A percentile compares a stretch with the other conserved stretches of the same genome.
Conservation (phyloP, 2,329 filamentous ascomycete species). For the Chaetomium sp. region DNA sequence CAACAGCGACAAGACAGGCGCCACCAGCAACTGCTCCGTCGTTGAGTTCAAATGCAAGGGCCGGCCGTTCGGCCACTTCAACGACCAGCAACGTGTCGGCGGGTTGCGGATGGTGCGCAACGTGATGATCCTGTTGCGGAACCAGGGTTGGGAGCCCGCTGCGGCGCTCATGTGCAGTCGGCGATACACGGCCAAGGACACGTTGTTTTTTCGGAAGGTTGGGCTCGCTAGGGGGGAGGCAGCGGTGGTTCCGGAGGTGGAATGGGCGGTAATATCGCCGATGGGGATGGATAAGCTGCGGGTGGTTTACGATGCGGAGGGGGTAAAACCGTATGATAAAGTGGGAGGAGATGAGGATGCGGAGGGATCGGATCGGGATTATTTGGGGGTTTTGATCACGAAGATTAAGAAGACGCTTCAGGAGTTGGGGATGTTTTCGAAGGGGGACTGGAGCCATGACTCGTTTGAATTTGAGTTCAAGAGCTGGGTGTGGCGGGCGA, state of each 20-base stretch:
- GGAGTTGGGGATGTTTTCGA: constrained; percentile 10
- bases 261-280: constrained; percentile 17
- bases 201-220: constrained; percentile 17
- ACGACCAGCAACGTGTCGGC: constrained; percentile 13
- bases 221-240: background rate
- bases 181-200: constrained; percentile 19
- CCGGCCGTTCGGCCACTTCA: constrained; percentile 16
- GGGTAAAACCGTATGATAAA: background rate
- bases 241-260: constrained; percentile 4
- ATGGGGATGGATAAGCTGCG: constrained; percentile 10
- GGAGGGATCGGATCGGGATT: background rate
- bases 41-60: constrained; percentile 23
- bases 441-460: constrained; percentile 18
- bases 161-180: constrained; percentile 12
- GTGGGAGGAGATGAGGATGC: background rate
- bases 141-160: constrained; percentile 17
- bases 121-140: constrained; percentile 20
- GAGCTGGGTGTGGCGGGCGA: constrained; percentile 17
- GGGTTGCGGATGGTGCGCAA: constrained; percentile 20
- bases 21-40: background rate
- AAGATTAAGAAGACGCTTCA: constrained; percentile 12
- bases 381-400: constrained; percentile 11
- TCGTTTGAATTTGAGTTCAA: constrained; percentile 22
- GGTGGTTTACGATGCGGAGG: constrained; percentile 12
- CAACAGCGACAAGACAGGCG: background rate